Evolutionary conservation across 2,329 filamentous ascomycete species (phyloP).

Genomic region (Fusarium irregulare): DNA sequence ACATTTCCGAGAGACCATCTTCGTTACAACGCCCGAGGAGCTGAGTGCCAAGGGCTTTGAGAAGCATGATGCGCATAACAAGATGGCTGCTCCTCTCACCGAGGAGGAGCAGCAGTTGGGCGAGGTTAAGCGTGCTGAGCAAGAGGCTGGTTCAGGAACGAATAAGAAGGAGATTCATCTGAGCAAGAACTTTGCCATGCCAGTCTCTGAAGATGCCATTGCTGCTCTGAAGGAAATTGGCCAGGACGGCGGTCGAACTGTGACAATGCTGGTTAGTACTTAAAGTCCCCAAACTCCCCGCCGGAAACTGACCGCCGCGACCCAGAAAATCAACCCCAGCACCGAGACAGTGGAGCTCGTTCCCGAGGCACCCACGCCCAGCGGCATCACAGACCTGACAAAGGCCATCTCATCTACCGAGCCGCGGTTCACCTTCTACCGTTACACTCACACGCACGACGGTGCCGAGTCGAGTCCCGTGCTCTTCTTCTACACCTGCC

Average conservation of each 20-base stretch:
- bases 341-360: constrained; percentile 77
- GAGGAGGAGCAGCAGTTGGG: constrained; percentile 79
- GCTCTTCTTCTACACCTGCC: constrained; percentile 87
- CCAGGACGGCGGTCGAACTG: constrained; percentile 59
- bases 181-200: constrained; percentile 68
- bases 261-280: constrained; percentile 74
- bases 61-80: constrained; percentile 75
- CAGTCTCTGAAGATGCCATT: constrained; percentile 71
- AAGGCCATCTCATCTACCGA: constrained; percentile 72
- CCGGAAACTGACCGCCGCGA: constrained; percentile 10
- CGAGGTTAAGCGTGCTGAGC: constrained; percentile 80
- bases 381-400: constrained; percentile 68
- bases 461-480: constrained; percentile 67
- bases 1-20: constrained; percentile 80
- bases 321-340: constrained; percentile 76
- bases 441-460: constrained; percentile 68
- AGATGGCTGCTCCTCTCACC: constrained; percentile 76
- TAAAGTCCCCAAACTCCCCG: neutral
- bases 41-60: constrained; percentile 76
- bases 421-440: constrained; percentile 83
- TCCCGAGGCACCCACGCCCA: constrained; percentile 60
- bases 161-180: constrained; percentile 68
- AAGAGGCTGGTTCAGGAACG: constrained; percentile 77
- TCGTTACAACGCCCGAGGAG: constrained; percentile 76
- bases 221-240: constrained; percentile 71